phyloP scores from a whole-genome alignment of 345 rosid genomes.

The Dimocarpus longan region DNA sequence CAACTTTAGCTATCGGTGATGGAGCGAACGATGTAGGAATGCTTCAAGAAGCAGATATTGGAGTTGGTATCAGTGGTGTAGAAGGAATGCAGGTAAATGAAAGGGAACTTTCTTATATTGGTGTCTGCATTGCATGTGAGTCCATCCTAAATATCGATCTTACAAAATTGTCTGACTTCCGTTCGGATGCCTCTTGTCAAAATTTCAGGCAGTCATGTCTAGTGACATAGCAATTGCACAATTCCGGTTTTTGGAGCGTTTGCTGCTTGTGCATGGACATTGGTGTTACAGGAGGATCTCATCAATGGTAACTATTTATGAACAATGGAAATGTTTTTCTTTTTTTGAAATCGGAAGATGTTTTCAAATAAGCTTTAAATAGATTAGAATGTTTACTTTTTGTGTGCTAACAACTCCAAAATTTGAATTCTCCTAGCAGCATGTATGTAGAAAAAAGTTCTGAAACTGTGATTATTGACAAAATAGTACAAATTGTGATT shows the following conservation, averaged over 20 bases:
- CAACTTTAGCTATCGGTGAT: constrained; percentile 92
- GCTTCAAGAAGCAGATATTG: constrained; percentile 99
- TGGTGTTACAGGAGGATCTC: constrained; percentile 98
- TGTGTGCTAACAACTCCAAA: too few species aligned
- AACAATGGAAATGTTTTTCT: neutral
- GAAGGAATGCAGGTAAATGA: constrained; percentile 93
- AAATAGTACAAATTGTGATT: neutral
- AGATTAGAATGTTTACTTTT: too few species aligned
- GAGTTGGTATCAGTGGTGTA: constrained; percentile 93
- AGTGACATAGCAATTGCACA: constrained; percentile 94
- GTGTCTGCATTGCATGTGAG: neutral
- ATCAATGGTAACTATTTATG: constrained; percentile 63
- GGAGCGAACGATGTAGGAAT: constrained; percentile 99
- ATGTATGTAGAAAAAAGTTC: too few species aligned
- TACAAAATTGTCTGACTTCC: constrained; percentile 5
- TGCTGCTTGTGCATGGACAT: constrained; percentile 96
- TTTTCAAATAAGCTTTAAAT: neutral
- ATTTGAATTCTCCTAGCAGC: too few species aligned
- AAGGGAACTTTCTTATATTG: neutral
- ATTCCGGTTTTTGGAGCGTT: constrained; percentile 81
- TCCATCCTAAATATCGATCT: neutral
- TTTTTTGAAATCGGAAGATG: neutral
- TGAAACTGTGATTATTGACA: too few species aligned
- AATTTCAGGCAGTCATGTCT: constrained; percentile 92
- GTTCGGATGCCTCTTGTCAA: neutral